These are phyloP conservation scores for Lachnellula cervina DNA, from an alignment of 2,329 filamentous ascomycete species.

Conservation along the genomic window DNA sequence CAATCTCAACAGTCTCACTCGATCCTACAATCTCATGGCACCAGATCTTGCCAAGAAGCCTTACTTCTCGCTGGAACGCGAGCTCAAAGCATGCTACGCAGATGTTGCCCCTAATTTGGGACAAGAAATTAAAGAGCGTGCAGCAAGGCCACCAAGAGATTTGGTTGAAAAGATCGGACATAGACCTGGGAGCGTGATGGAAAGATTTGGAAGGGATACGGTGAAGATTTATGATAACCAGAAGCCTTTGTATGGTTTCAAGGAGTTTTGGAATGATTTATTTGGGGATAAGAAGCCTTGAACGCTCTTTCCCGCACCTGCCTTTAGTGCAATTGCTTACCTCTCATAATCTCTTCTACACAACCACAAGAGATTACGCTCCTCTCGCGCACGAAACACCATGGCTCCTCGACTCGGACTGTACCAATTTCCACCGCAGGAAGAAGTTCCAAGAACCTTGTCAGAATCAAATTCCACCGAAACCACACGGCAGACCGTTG, in stretches of 20 bases:
- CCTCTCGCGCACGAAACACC: no score
- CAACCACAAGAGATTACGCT: no score
- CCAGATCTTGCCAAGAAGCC: constrained; percentile 89
- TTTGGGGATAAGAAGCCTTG: constrained; percentile 36
- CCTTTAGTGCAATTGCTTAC: no score
- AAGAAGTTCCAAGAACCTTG: no score
- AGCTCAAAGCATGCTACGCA: constrained; percentile 75
- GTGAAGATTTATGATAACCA: constrained; percentile 69
- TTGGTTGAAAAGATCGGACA: constrained; percentile 40
- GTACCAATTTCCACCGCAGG: no score
- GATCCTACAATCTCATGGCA: constrained; percentile 93
- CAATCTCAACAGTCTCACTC: constrained; percentile 72
- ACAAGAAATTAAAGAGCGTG: constrained; percentile 66
- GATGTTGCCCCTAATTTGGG: constrained; percentile 78
- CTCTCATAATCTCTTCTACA: no score
- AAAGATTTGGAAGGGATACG: constrained; percentile 51
- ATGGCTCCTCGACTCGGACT: no score
- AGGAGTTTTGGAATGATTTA: constrained; percentile 83
- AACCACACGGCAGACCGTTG: no score
- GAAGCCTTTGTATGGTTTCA: constrained; percentile 75
- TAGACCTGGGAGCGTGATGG: constrained; percentile 51
- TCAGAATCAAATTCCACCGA: no score
- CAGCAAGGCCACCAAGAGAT: constrained; percentile 41
- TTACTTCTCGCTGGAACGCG: constrained; percentile 78
- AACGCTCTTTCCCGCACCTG: neutral